Evolutionary conservation across 1,284 basidiomycete species (phyloP), one percentile per base, ranked within the genome.

Genomic region (Boletus smithii): DNA sequence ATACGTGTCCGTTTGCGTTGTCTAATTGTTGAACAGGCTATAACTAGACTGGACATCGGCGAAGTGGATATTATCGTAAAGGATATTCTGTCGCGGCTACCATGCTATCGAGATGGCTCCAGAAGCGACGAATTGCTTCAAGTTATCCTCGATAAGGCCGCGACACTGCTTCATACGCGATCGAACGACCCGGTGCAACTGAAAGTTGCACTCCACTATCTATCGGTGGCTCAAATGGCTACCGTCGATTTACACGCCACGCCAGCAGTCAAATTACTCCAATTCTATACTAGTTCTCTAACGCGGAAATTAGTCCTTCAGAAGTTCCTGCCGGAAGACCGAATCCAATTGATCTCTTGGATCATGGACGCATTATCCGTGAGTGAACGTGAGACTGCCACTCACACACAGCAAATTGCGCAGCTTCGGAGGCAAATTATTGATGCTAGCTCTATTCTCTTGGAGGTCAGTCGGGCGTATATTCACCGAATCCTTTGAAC

Each of bases 21-120:
- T 40, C 34, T 57, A 1, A 52, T 35, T 20, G 14, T 42, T 26
- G 50, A 18, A 7, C n/a, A 85, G 83, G 76, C 76, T 13, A 69
- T 83, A 20, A 65, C 72, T 5, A 77, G 72, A 58, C 60, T 81
- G 39, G 56, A 62, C 18, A 51, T 65, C 6, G 43, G 53, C 18
- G 76, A 81, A 44, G 65, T 73, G 29, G 70, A 74, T 32, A 65
- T 68, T 27, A 75, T 83, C 44, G 69, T 81, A 26, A 75, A 75
- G 50, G 73, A 80, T 34, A 68, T 85, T 29, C 69, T 85, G 5
- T 44, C 76, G 14, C 66, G 70, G 22, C 61, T 85, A 30, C 72
- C 75, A 4, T 73, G 74, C 6, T 81, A 73, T 62, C 66, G 51
- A 40, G 52, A 61, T 4, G 60, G 56, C 29, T 44, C 62, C 20